These are phyloP conservation scores for Fusarium illudens DNA, from an alignment of 2,329 filamentous ascomycete species.

Conservation along the genomic window DNA sequence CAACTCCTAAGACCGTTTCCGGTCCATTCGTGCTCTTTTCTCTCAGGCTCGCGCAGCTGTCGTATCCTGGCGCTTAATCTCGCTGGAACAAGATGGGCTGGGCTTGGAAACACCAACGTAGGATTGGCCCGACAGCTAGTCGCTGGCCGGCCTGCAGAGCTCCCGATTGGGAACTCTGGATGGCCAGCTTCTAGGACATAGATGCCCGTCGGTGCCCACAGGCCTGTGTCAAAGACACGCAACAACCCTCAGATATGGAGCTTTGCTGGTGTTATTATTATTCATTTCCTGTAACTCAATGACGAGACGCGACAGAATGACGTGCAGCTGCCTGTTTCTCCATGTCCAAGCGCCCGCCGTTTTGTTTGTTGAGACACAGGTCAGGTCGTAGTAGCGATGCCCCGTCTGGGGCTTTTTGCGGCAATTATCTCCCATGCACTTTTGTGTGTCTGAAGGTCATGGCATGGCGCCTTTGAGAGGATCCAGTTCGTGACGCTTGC, in stretches of 20 bases:
- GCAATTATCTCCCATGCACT: slow-evolving; percentile 26
- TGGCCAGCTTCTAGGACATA: slow-evolving; percentile 17
- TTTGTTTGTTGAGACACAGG: slow-evolving; percentile 13
- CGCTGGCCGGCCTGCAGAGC: slow-evolving; percentile 33
- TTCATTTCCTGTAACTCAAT: slow-evolving; percentile 14
- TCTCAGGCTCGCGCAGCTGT: not conserved
- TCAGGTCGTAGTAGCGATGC: not conserved
- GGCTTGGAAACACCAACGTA: slow-evolving; percentile 35
- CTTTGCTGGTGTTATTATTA: slow-evolving; percentile 18
- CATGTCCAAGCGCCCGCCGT: slow-evolving; percentile 24
- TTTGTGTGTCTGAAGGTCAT: slow-evolving; percentile 16
- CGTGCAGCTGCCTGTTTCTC: slow-evolving; percentile 27
- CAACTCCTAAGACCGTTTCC: slow-evolving; percentile 26
- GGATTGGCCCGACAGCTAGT: slow-evolving; percentile 40
- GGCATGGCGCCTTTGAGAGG: slow-evolving; percentile 22
- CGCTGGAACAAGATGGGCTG: slow-evolving; percentile 31
- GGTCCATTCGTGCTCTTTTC: slow-evolving; percentile 11
- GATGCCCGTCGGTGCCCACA: slow-evolving; percentile 16
- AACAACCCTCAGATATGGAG: slow-evolving; percentile 26
- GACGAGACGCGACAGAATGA: slow-evolving; percentile 16
- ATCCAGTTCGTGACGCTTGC: slow-evolving; percentile 21
- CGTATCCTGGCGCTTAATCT: slow-evolving; percentile 39
- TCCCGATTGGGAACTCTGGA: slow-evolving; percentile 38
- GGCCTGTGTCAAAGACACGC: slow-evolving; percentile 23
- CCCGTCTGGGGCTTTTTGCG: slow-evolving; percentile 13